These are phyloP conservation scores for Penicillium janthinellum DNA, from an alignment of 2,329 filamentous ascomycete genomes.

Conservation along the genomic window DNA sequence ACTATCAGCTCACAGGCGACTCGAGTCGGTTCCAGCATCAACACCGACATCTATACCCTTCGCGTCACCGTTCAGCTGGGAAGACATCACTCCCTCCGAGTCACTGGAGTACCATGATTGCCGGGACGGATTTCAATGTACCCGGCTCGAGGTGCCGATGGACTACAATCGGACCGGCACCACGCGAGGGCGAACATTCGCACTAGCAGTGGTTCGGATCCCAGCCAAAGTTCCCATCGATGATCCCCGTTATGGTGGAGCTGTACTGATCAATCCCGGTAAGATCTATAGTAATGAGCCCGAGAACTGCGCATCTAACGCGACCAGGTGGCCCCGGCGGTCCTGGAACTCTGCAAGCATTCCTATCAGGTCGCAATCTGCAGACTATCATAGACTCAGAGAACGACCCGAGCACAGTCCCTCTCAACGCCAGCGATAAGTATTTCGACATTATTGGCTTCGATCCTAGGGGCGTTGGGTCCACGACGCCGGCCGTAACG, in stretches of 20 bases:
- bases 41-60: not conserved
- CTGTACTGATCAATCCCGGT: slow-evolving; percentile 52
- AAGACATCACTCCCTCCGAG: slow-evolving; percentile 31
- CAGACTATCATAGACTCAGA: slow-evolving; percentile 44
- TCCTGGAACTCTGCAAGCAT: slow-evolving; percentile 42
- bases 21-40: not conserved
- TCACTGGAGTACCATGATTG: slow-evolving; percentile 45
- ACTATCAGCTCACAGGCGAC: not conserved
- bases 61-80: slow-evolving; percentile 18
- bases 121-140: slow-evolving; percentile 51
- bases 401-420: slow-evolving; percentile 16
- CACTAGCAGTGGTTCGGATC: slow-evolving; percentile 50
- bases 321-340: slow-evolving; percentile 47
- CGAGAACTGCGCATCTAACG: not conserved
- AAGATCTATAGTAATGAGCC: not conserved
- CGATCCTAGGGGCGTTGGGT: slow-evolving; percentile 48
- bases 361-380: slow-evolving; percentile 36
- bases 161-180: slow-evolving; percentile 45
- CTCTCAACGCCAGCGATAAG: slow-evolving; percentile 13
- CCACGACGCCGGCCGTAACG: slow-evolving; percentile 43
- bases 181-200: slow-evolving; percentile 36
- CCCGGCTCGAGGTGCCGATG: slow-evolving; percentile 53
- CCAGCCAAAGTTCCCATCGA: slow-evolving; percentile 47
- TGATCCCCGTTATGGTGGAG: slow-evolving; percentile 50
- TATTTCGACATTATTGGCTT: slow-evolving; percentile 50